These are phyloP conservation scores for Scutellaria galericulata DNA, from an alignment of 257 asterid genomes.

Conservation along the genomic window DNA sequence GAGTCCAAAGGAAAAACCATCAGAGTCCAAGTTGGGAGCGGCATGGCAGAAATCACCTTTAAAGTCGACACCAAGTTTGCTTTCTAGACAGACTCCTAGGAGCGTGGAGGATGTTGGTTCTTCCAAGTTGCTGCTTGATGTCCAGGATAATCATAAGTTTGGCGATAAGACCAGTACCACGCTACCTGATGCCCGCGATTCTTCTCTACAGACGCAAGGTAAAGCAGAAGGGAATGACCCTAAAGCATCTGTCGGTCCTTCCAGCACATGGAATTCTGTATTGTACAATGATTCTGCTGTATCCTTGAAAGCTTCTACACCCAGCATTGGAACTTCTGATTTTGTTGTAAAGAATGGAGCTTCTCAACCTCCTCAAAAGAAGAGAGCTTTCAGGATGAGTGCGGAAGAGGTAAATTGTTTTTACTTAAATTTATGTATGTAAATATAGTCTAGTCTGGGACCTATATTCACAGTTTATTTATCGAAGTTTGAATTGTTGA, in stretches of 20 bases:
- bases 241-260: slow-evolving; percentile 31
- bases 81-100: slow-evolving; percentile 64
- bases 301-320: slow-evolving; percentile 33
- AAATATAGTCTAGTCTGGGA: neutral
- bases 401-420: slow-evolving; percentile 68
- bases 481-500: neutral
- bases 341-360: slow-evolving; percentile 40
- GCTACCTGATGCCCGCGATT: slow-evolving; percentile 41
- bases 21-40: slow-evolving; percentile 57
- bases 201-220: slow-evolving; percentile 41
- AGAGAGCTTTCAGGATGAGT: slow-evolving; percentile 70
- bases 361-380: slow-evolving; percentile 60
- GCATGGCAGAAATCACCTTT: slow-evolving; percentile 52
- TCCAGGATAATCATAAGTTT: slow-evolving; percentile 47
- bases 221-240: slow-evolving; percentile 43
- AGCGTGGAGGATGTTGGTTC: slow-evolving; percentile 65
- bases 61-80: slow-evolving; percentile 56
- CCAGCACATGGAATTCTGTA: slow-evolving; percentile 33
- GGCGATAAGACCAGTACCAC: slow-evolving; percentile 41
- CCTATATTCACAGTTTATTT: neutral
- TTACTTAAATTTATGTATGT: neutral
- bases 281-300: slow-evolving; percentile 37
- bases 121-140: slow-evolving; percentile 49
- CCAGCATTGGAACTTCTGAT: slow-evolving; percentile 25
- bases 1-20: slow-evolving; percentile 70